Base-by-base conservation (phyloP, 495 filamentous ascomycete genomes). In the Gamarada debralockiae region DNA sequence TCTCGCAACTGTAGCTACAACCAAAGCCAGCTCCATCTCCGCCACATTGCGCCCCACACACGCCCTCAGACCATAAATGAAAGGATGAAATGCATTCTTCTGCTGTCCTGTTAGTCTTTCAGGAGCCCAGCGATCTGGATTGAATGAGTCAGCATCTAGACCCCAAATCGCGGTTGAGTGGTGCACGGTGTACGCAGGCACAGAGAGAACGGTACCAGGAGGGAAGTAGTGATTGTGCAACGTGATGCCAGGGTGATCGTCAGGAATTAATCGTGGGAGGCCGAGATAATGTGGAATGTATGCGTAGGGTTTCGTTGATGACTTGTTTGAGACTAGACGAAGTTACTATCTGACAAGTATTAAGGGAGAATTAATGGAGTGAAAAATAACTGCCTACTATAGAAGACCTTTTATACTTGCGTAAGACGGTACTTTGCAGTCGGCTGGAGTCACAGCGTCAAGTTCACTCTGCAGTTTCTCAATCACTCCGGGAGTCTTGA, bases 51-150 rank as follows among this genome's bases (percentile, higher is more conserved):
- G 41, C 1, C 54, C 54, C 4, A 57, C 33, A 47, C 54, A 57
- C 5, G 24, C 41, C 21, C 54, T 25, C 12, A 40, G 37, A 2
- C 54, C 54, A 38, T 33, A 40, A 20, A 15, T 15, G 29, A 57
- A 57, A 3, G 54, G 48, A 13, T 31, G 45, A 18, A 57, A 46
- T 2, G 47, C 54, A 0, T 21, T 75, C 67, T 87, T 87, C 62
- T 90, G 87, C 40, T 74, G 70, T 8, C 77, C 44, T 7, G 80
- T 89, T 9, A 82, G 56, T n/a, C n/a, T n/a, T n/a, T n/a, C n/a
- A 3, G 49, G 51, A 41, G 71, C 62, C 89, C 89, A 96, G 37
- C 91, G 76, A 62, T 92, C 85, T 0, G 90, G 90, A 14, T 70
- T 59, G 70, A 92, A 95, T 18, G 78, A 68, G 20, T 91, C 82